Conservation (phyloP, 1,284 basidiomycete species). For the Trametes sp. region DNA sequence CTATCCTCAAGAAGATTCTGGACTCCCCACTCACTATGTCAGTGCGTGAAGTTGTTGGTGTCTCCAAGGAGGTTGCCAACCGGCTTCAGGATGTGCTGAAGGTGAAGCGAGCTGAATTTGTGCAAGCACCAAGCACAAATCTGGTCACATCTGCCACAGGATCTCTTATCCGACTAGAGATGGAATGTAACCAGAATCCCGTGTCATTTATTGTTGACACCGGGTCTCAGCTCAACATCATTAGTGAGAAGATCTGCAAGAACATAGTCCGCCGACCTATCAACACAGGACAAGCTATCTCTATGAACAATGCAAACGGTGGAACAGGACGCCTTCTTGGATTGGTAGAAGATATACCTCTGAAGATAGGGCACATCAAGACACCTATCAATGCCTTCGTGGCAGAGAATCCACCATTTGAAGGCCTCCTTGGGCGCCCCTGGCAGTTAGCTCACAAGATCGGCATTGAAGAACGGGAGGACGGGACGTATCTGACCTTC, state of each 20-base stretch:
- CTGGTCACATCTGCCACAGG: neutral
- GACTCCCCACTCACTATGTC: neutral
- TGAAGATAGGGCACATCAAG: slow-evolving; percentile 8
- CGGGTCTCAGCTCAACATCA: slow-evolving; percentile 11
- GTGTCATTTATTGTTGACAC: slow-evolving; percentile 10
- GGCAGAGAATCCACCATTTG: slow-evolving; percentile 8
- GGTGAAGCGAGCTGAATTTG: slow-evolving; percentile 2
- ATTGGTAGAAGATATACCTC: slow-evolving; percentile 6
- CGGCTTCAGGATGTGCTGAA: slow-evolving; percentile 1
- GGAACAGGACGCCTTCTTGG: neutral
- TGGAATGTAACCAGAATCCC: slow-evolving; percentile 8
- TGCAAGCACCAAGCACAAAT: neutral
- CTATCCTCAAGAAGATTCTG: slow-evolving; percentile 2
- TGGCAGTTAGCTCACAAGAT: slow-evolving; percentile 9
- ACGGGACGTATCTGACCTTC: slow-evolving; percentile 12
- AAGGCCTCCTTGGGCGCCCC: slow-evolving; percentile 3
- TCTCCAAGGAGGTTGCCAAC: slow-evolving; percentile 6
- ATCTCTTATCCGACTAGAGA: slow-evolving; percentile 5
- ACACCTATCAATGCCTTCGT: slow-evolving; percentile 9
- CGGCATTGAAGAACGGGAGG: slow-evolving; percentile 10
- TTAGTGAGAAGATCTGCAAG: slow-evolving; percentile 9
- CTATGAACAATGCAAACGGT: slow-evolving; percentile 7
- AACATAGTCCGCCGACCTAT: slow-evolving; percentile 6
- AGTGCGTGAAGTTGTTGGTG: slow-evolving; percentile 4
- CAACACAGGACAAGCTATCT: neutral